Conservation (phyloP, 73 alveolate species). For the Paramecium bursaria region DNA sequence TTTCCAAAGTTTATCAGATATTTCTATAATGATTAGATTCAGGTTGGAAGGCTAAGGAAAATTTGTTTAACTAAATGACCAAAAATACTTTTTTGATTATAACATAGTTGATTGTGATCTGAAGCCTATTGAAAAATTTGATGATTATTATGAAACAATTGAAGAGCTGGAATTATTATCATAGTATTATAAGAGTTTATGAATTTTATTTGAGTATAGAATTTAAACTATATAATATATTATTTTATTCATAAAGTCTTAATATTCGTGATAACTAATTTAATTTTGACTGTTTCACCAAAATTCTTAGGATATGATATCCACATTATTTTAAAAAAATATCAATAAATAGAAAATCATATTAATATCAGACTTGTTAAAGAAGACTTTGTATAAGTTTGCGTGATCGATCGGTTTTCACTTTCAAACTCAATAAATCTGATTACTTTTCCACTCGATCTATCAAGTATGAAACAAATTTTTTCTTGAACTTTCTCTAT, state of each 20-base stretch:
- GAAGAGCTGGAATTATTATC: slow-evolving; percentile 31
- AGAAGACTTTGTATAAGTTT: too few relatives aligned
- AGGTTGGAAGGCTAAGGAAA: slow-evolving; percentile 2
- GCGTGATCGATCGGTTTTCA: slow-evolving; percentile 26
- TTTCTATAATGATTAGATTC: slow-evolving; percentile 30
- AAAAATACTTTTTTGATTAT: slow-evolving; percentile 28
- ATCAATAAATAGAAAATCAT: too few relatives aligned
- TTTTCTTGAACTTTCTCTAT: slow-evolving; percentile 21
- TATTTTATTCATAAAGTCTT: too few relatives aligned
- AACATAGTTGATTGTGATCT: slow-evolving; percentile 40
- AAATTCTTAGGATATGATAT: too few relatives aligned
- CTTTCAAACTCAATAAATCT: slow-evolving; percentile 34
- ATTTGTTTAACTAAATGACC: not conserved
- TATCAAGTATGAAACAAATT: not conserved
- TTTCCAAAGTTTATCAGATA: slow-evolving; percentile 39
- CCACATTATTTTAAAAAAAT: too few relatives aligned
- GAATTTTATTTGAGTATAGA: too few relatives aligned
- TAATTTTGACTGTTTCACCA: too few relatives aligned
- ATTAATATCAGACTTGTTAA: too few relatives aligned
- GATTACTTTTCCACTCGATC: slow-evolving; percentile 49
- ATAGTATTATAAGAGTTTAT: slow-evolving; percentile 16
- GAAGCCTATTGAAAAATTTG: slow-evolving; percentile 15
- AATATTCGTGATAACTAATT: too few relatives aligned
- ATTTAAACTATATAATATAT: too few relatives aligned
- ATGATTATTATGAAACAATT: slow-evolving; percentile 2